Base-by-base conservation (phyloP, 192 early-diverging fungal genomes). In the Linnemannia zychae region DNA sequence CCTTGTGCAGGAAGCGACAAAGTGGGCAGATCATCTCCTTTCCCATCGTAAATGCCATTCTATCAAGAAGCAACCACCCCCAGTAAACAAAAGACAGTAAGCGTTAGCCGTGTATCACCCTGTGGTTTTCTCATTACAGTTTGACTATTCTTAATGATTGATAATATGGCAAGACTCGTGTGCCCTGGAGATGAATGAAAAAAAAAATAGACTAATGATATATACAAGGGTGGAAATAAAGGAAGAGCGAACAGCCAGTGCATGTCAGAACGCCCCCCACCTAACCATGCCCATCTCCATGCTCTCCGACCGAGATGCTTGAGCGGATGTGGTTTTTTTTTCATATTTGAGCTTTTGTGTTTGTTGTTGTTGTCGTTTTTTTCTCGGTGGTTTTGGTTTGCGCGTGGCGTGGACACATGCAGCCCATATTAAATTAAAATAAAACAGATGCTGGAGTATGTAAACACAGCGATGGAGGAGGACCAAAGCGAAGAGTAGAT, bases 1-100 rank as follows among this genome's bases (percentile, higher is more conserved):
- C 78, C 65, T 85, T 85, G 74, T 85, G 83, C 7, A 85, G 69
- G 33, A 75, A 85, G 22, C 83, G 83, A 38, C 83, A 85, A 11
- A 85, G 53, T 18, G 83, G 83, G 48, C 83, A 85, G 68, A 85
- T 71, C 83, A 85, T 85, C 33, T 85, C 83, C n/a, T 79, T 85
- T 18, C 83, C 83, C 74, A 85, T 75, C 16, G 50, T 74, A 44
- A 85, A 85, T 17, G 83, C 83, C 73, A 85, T 75, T 4, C 83
- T 85, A 73, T 20, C 12, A 50, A 28, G 28, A 63, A 31, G 28
- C 57, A 31, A n/a, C 24, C 22, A 60, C 57, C 28, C 22, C 28
- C 57, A 44, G 28, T 15, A 63, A 22, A 40, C 17, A 40, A 80
- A 69, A 34, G 57, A 46, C 11, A 72, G 28, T 11, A 38, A 77